Percentiles rank a stretch among this genome's conserved stretches.
These are phyloP conservation scores for Gossypium longicalyx DNA, from an alignment of 345 rosid species.

Conservation along the genomic window DNA sequence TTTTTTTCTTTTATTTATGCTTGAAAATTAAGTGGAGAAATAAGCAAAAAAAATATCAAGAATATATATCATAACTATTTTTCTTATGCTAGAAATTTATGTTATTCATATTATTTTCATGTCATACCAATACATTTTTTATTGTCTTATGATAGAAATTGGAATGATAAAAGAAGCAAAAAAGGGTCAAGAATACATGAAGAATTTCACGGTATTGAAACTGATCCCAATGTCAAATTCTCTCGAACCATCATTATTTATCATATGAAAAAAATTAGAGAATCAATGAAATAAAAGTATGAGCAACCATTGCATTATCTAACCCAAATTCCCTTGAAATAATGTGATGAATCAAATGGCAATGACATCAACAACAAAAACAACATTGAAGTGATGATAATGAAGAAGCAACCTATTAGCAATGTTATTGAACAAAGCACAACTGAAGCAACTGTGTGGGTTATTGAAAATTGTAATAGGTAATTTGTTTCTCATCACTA, in stretches of 20 bases:
- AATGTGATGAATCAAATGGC: constrained; percentile 25
- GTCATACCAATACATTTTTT: neutral
- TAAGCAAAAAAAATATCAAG: too few species aligned
- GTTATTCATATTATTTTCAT: neutral
- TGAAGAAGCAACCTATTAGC: neutral
- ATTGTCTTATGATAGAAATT: neutral
- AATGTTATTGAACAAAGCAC: constrained; percentile 6
- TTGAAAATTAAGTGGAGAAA: too few species aligned
- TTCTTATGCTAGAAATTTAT: too few species aligned
- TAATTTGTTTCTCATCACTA: constrained; percentile 7
- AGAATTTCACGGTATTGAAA: neutral
- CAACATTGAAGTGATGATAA: neutral
- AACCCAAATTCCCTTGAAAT: neutral
- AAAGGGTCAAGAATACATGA: constrained; percentile 17
- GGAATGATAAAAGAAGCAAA: constrained; percentile 11
- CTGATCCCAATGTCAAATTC: neutral
- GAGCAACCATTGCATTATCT: constrained; percentile 26
- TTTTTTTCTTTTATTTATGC: too few species aligned
- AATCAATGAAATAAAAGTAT: constrained; percentile 13
- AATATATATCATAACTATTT: too few species aligned
- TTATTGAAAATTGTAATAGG: constrained; percentile 21
- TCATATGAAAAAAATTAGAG: constrained; percentile 14
- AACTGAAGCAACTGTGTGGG: constrained; percentile 19
- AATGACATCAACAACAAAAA: neutral
- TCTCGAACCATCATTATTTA: neutral